A percentile compares a stretch with the other conserved stretches of the same genome.
These are phyloP conservation scores for Pyrus bretschneideri DNA, from an alignment of 306 rosid genomes.

Conservation along the genomic window DNA sequence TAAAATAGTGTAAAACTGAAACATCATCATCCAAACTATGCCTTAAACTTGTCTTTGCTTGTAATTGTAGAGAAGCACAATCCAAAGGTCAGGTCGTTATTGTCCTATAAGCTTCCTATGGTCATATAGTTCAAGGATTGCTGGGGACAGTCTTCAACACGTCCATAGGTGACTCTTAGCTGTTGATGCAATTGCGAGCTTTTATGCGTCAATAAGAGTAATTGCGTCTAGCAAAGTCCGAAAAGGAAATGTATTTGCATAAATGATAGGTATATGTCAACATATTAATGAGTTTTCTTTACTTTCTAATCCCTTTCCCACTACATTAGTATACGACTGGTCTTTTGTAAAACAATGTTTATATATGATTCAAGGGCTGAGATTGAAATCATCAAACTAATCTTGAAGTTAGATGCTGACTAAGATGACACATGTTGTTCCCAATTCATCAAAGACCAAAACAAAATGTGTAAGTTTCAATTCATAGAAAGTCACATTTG, in stretches of 20 bases:
- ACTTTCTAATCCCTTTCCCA: background rate
- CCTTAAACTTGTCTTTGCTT: constrained; percentile 34
- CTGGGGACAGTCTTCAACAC: background rate
- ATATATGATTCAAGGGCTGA: background rate
- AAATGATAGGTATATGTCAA: background rate
- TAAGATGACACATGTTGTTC: background rate
- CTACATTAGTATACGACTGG: background rate
- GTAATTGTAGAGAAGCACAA: constrained; percentile 17
- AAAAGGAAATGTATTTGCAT: background rate
- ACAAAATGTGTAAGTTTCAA: background rate
- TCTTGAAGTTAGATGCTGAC: background rate
- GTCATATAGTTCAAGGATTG: background rate
- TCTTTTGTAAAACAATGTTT: background rate
- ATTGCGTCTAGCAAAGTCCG: background rate
- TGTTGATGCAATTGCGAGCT: too few species aligned
- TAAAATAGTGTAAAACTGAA: too few species aligned
- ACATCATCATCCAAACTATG: background rate
- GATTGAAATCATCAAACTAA: background rate
- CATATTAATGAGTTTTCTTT: background rate
- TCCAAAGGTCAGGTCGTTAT: constrained; percentile 31
- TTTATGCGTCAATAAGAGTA: background rate
- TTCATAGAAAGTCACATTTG: background rate
- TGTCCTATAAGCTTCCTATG: background rate
- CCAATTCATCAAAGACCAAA: background rate
- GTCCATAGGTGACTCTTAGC: background rate